phyloP scores from a whole-genome alignment of 75 land plant genomes.

The Pseudotsuga menziesii region DNA sequence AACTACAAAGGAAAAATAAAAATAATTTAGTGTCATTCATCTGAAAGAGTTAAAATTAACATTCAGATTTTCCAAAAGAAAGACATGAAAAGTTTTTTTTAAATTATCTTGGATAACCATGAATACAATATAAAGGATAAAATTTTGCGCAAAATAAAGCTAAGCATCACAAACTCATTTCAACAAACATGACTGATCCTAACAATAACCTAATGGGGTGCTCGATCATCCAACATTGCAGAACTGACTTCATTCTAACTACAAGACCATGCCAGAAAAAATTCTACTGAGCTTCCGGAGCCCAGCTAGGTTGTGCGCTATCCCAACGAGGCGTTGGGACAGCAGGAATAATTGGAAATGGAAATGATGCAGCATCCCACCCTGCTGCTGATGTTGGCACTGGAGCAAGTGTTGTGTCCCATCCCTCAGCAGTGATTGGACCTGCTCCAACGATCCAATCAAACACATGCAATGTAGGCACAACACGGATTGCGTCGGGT shows the following conservation, averaged over 20 bases:
- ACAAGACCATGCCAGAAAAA: neutral
- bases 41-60: too few species aligned
- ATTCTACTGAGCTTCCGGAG: neutral
- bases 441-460: conserved; percentile 22
- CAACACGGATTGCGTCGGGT: conserved; percentile 9
- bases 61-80: too few species aligned
- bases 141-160: too few species aligned
- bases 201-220: too few species aligned
- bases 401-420: conserved; percentile 12
- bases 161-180: too few species aligned
- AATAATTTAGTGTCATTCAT: too few species aligned
- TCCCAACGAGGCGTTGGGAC: conserved; percentile 15
- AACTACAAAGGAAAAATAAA: neutral
- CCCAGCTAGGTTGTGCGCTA: conserved; percentile 4
- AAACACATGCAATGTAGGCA: conserved; percentile 12
- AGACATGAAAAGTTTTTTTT: too few species aligned
- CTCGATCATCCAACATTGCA: too few species aligned
- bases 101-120: too few species aligned
- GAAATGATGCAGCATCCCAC: conserved; percentile 1
- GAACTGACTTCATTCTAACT: too few species aligned
- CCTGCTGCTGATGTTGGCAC: conserved; percentile 10
- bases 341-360: neutral
- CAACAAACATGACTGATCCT: too few species aligned
- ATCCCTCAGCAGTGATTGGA: conserved; percentile 17
- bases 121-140: too few species aligned